A percentile compares a stretch with the other conserved stretches of the same genome.
Evolutionary conservation across 495 filamentous ascomycete species (phyloP).

Genomic region (Parmelia sp.): DNA sequence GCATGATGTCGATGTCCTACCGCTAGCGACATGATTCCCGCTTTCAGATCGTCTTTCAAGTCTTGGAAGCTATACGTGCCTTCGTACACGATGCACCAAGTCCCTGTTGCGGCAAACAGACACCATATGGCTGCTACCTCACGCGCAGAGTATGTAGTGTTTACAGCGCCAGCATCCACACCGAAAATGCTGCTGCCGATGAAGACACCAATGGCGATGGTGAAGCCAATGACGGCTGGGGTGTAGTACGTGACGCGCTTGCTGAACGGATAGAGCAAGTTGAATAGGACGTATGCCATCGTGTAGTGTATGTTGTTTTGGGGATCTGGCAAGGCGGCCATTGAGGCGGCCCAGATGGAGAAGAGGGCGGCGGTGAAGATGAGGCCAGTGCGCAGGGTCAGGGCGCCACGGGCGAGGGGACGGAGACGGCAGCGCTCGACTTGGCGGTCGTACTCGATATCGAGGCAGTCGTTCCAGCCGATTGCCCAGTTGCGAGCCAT

Average conservation of each 20-base stretch:
- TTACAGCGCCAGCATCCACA: neutral
- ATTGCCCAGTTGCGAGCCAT: neutral
- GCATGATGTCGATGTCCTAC: neutral
- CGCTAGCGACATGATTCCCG: conserved; percentile 4
- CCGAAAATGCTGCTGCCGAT: neutral
- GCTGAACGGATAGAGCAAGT: conserved; percentile 4
- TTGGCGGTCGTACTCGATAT: neutral
- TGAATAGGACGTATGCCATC: neutral
- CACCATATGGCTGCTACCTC: neutral
- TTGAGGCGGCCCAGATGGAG: neutral
- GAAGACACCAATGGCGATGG: conserved; percentile 3
- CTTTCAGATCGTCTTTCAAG: conserved; percentile 3
- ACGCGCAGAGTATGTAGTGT: neutral
- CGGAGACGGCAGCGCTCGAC: conserved; percentile 2
- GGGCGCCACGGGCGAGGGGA: neutral
- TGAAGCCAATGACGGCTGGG: neutral
- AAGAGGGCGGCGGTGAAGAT: neutral
- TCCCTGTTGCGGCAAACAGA: neutral
- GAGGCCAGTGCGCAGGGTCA: neutral
- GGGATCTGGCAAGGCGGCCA: neutral
- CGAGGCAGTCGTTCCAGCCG: conserved; percentile 3
- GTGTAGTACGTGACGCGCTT: conserved; percentile 4
- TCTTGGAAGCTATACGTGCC: neutral
- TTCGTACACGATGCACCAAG: neutral
- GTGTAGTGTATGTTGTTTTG: neutral